Base-by-base conservation (phyloP, 2,329 filamentous ascomycete genomes). In the Orbilia oligospora region DNA sequence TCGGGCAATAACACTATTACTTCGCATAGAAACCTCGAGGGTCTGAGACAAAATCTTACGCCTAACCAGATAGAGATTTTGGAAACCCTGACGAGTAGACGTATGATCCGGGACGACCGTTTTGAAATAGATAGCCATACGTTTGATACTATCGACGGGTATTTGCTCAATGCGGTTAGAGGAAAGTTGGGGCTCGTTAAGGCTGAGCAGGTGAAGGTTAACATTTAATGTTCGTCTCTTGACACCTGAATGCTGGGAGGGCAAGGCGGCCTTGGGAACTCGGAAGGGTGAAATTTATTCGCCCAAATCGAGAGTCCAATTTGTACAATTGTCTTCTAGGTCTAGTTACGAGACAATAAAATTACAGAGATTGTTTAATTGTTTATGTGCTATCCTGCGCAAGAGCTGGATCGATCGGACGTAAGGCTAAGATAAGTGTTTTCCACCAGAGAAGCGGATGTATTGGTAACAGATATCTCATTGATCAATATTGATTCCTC, bases 71-170 rank as follows among this genome's bases (percentile, higher is more conserved):
- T 80, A 24, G 64, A 68, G 3, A 81, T 83, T 9, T 73, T 85
- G 27, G 72, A 82, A 24, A 82, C 81, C 16, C 80, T 84, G 46
- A 83, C 82, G 16, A 82, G 82, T 0, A 80, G 83, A 14, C 81
- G 82, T 58, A 83, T 83, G 81, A 64, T 85, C 71, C 82, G 83
- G 2, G 83, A 84, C 68, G 83, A 84, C 65, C 71, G 76, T 0
- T 65, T 84, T 58, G 82, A 83, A 75, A 83, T 85, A 9, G 83
- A 84, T 53, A 83, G 78, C 80, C 84, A 85, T 73, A 76, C 61
- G 5, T 55, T 76, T 27, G 84, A 85, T 56, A 76, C 72, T 3
- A 81, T 84, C 48, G 80, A 81, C n/a, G 83, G 83, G 0, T 69
- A 79, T 20, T 82, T 73, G 6, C 83, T 82, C 9, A 79, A 77